These are phyloP conservation scores for Didymella glomerata DNA, from an alignment of 2,329 filamentous ascomycete genomes.

Conservation along the genomic window DNA sequence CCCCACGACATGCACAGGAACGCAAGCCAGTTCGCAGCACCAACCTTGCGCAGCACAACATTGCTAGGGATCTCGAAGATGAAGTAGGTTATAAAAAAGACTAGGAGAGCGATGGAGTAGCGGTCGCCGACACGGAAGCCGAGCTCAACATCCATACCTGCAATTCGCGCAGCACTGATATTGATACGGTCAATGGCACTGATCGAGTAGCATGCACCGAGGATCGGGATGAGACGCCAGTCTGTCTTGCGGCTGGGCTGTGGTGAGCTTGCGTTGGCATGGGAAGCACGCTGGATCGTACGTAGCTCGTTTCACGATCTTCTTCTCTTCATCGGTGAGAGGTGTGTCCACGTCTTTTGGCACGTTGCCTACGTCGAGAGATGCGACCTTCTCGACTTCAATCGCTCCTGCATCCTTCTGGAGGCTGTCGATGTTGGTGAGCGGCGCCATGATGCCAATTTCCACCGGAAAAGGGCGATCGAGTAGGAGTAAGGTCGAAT, in stretches of 20 bases:
- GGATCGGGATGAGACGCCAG: constrained; percentile 38
- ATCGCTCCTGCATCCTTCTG: constrained; percentile 30
- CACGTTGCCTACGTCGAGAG: constrained; percentile 20
- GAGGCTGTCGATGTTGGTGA: constrained; percentile 9
- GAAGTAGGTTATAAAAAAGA: constrained; percentile 64
- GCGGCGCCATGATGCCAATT: constrained; percentile 9
- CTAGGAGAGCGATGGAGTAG: constrained; percentile 59
- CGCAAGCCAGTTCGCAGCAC: constrained; percentile 34
- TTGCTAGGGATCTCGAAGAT: constrained; percentile 62
- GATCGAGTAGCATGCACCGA: constrained; percentile 38
- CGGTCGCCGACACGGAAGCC: constrained; percentile 52
- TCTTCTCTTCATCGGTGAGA: background rate
- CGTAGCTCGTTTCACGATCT: background rate
- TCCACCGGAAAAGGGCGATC: background rate
- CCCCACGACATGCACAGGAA: constrained; percentile 35
- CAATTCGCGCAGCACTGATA: constrained; percentile 44
- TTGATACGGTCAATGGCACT: constrained; percentile 34
- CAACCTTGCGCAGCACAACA: constrained; percentile 55
- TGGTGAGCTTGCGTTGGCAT: background rate
- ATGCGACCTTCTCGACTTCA: constrained; percentile 28
- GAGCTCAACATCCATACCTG: constrained; percentile 58
- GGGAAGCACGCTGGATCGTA: background rate
- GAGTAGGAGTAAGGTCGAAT: background rate
- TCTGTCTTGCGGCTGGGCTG: constrained; percentile 41
- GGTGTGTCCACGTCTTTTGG: background rate